A percentile compares a stretch with the other conserved stretches of the same genome.
Evolutionary conservation across 1,139 yeast genomes (phyloP).

Genomic region (Suhomyces wounanorum): DNA sequence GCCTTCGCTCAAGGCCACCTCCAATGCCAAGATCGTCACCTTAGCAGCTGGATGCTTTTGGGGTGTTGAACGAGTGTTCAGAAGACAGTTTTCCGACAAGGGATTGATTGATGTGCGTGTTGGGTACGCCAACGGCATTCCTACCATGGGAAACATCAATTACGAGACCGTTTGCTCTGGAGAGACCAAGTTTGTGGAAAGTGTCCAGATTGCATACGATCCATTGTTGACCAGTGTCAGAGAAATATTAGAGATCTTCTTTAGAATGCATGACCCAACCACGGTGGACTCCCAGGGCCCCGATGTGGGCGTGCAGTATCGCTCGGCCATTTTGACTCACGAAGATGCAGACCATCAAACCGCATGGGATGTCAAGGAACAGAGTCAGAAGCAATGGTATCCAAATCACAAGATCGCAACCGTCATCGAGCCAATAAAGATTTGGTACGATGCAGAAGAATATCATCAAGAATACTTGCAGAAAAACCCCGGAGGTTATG

Average conservation of each 20-base stretch:
- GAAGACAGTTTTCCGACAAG: constrained; percentile 61
- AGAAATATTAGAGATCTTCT: constrained; percentile 79
- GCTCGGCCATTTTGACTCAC: constrained; percentile 73
- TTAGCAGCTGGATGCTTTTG: constrained; percentile 90
- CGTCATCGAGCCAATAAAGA: constrained; percentile 62
- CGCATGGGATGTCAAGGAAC: constrained; percentile 32
- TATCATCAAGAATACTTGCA: constrained; percentile 84
- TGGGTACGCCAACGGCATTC: constrained; percentile 84
- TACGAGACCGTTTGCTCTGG: constrained; percentile 80
- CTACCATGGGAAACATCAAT: constrained; percentile 51
- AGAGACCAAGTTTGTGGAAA: constrained; percentile 72
- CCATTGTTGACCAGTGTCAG: constrained; percentile 60
- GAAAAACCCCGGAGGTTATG: constrained; percentile 82
- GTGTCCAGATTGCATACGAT: constrained; percentile 78
- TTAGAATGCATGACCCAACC: constrained; percentile 87
- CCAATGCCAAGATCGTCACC: constrained; percentile 54
- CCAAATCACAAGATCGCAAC: constrained; percentile 57
- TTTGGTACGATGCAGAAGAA: constrained; percentile 90
- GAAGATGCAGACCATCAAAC: constrained; percentile 40
- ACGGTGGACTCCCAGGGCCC: constrained; percentile 70
- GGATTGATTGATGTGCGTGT: constrained; percentile 78
- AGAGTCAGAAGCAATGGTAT: constrained; percentile 43
- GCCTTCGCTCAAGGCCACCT: constrained; percentile 38
- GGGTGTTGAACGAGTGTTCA: constrained; percentile 88
- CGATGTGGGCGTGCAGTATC: constrained; percentile 80